Conservation (phyloP, 257 asterid species). For the Scutellaria minor region DNA sequence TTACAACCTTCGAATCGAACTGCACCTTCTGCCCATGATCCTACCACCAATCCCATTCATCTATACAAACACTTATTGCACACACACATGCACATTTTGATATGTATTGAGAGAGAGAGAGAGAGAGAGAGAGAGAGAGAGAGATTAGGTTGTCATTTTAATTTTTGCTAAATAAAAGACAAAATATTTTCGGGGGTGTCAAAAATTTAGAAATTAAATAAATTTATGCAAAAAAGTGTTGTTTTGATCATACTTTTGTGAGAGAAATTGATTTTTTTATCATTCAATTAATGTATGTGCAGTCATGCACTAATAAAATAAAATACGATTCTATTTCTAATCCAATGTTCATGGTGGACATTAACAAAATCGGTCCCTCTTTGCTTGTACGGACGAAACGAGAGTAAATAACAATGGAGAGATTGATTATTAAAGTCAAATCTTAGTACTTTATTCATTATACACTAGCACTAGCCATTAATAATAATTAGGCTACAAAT, state of each 20-base stretch:
- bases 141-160: too few relatives aligned
- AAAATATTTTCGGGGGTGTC: too few relatives aligned
- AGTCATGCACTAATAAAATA: background rate
- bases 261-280: too few relatives aligned
- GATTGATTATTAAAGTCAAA: slow-evolving; percentile 28
- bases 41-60: slow-evolving; percentile 1
- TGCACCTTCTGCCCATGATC: slow-evolving; percentile 29
- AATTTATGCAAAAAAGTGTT: background rate
- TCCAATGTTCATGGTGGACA: slow-evolving; percentile 5
- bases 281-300: background rate
- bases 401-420: background rate
- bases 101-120: too few relatives aligned
- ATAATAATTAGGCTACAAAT: slow-evolving; percentile 9
- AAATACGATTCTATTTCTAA: background rate
- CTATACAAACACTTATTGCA: background rate
- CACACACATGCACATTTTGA: too few relatives aligned
- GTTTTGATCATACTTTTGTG: too few relatives aligned
- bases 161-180: too few relatives aligned
- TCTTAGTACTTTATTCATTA: slow-evolving; percentile 24
- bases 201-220: too few relatives aligned
- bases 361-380: slow-evolving; percentile 20
- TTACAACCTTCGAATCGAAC: slow-evolving; percentile 13
- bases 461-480: background rate
- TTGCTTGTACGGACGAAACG: slow-evolving; percentile 20
- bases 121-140: too few relatives aligned